Evolutionary conservation across 2,329 filamentous ascomycete species (phyloP).

Genomic region (Sarocladiaceae sp.): DNA sequence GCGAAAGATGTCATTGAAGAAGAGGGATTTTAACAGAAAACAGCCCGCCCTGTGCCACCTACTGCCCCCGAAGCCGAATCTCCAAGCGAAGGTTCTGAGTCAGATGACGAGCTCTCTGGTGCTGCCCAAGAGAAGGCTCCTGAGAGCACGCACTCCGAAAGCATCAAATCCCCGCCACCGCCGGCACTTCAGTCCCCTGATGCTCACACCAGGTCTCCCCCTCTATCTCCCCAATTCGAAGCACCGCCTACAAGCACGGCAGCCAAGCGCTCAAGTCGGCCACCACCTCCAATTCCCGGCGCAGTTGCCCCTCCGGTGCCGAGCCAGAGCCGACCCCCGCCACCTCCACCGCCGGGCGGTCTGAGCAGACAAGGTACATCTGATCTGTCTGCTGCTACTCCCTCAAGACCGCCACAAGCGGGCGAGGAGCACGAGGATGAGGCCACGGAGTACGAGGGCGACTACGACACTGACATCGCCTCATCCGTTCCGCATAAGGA

Average conservation of each 20-base stretch:
- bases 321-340: constrained; percentile 55
- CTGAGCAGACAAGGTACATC: constrained; percentile 53
- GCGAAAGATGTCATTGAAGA: too few relatives aligned
- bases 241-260: constrained; percentile 35
- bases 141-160: constrained; percentile 31
- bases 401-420: constrained; percentile 34
- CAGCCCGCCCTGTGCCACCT: constrained; percentile 46
- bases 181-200: constrained; percentile 35
- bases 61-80: constrained; percentile 48
- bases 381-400: constrained; percentile 41
- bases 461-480: constrained; percentile 96
- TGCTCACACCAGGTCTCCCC: constrained; percentile 24
- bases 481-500: constrained; percentile 93
- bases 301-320: constrained; percentile 39
- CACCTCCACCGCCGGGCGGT: constrained; percentile 54
- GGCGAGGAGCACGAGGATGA: constrained; percentile 68
- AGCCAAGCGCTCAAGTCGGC: constrained; percentile 50
- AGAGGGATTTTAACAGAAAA: too few relatives aligned
- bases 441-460: constrained; percentile 90
- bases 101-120: constrained; percentile 77
- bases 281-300: constrained; percentile 56
- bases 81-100: constrained; percentile 73
- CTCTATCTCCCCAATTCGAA: constrained; percentile 28
- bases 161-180: constrained; percentile 35
- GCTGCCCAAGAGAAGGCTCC: constrained; percentile 37